Conservation (phyloP, 371 early-diverging fungal genomes). For the Aphelidium insulamus region DNA sequence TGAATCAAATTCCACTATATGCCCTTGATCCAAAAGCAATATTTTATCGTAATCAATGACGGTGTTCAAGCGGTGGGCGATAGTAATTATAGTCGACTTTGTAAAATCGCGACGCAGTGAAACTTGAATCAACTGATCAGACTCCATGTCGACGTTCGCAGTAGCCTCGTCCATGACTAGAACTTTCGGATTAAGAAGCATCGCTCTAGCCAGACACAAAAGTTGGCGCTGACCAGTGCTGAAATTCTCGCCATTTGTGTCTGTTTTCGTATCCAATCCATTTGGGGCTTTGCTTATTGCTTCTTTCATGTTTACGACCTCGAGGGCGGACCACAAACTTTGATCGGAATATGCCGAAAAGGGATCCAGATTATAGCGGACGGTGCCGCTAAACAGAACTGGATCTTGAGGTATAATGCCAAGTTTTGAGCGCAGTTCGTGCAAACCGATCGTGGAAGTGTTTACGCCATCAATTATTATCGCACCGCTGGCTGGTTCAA, state of each 20-base stretch:
- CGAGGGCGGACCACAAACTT: constrained; percentile 29
- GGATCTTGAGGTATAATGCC: constrained; percentile 42
- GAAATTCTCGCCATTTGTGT: constrained; percentile 23
- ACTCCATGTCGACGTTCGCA: constrained; percentile 28
- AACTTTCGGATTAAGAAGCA: constrained; percentile 25
- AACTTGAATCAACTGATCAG: constrained; percentile 20
- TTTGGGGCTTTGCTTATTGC: constrained; percentile 1
- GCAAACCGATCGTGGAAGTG: constrained; percentile 39
- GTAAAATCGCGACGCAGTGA: constrained; percentile 23
- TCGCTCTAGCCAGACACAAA: constrained; percentile 13
- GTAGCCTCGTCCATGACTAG: constrained; percentile 29
- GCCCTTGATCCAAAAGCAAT: constrained; percentile 56
- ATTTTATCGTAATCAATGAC: constrained; percentile 79
- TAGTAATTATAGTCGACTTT: constrained; percentile 38
- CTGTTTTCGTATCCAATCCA: constrained; percentile 12
- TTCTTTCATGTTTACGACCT: constrained; percentile 30
- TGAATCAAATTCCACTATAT: constrained; percentile 48
- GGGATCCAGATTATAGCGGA: constrained; percentile 35
- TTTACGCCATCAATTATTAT: constrained; percentile 57
- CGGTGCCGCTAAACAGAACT: constrained; percentile 25
- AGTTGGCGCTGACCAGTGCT: constrained; percentile 33
- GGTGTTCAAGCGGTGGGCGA: constrained; percentile 61
- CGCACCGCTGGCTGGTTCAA: constrained; percentile 39
- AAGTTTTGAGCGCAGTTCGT: constrained; percentile 25
- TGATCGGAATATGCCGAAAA: constrained; percentile 27